Evolutionary conservation across 768 basidiomycete genomes (phyloP).

Genomic region (Tylopilus balloui): DNA sequence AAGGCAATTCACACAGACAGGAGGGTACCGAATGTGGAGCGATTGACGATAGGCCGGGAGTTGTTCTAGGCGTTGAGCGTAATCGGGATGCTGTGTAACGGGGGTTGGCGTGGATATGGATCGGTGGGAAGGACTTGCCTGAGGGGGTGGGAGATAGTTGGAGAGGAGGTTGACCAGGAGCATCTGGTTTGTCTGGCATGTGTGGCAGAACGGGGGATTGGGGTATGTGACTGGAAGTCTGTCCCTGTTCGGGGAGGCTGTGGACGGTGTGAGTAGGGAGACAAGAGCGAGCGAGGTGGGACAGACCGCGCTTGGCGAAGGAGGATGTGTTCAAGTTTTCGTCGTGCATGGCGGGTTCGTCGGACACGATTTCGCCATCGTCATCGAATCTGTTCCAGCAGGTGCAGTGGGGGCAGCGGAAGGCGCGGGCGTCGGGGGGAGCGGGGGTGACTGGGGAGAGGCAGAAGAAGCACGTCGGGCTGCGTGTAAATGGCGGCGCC

Average conservation of each 20-base stretch:
- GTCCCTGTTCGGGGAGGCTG: slow-evolving; percentile 68
- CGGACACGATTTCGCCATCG: slow-evolving; percentile 72
- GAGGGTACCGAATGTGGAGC: slow-evolving; percentile 80
- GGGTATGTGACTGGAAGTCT: slow-evolving; percentile 57
- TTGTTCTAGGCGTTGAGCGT: slow-evolving; percentile 54
- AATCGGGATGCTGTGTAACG: slow-evolving; percentile 63
- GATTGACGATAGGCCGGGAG: slow-evolving; percentile 71
- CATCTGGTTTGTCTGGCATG: slow-evolving; percentile 91
- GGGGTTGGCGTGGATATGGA: background rate
- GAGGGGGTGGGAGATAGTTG: slow-evolving; percentile 79
- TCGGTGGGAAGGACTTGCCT: slow-evolving; percentile 41
- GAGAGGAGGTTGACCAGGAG: slow-evolving; percentile 82
- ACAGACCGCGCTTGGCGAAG: slow-evolving; percentile 69
- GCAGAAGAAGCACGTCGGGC: slow-evolving; percentile 69
- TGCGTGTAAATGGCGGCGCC: slow-evolving; percentile 43
- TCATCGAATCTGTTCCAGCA: slow-evolving; percentile 75
- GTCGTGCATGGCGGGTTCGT: slow-evolving; percentile 87
- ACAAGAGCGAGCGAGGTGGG: background rate
- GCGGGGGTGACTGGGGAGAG: slow-evolving; percentile 40
- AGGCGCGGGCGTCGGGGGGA: slow-evolving; percentile 50
- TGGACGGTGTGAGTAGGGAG: background rate
- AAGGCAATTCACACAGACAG: slow-evolving; percentile 71
- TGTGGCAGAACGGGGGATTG: slow-evolving; percentile 72
- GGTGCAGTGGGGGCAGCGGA: slow-evolving; percentile 60
- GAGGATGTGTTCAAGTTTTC: slow-evolving; percentile 63